These are phyloP conservation scores for Seiridium unicorne DNA, from an alignment of 2,329 filamentous ascomycete species.

Conservation along the genomic window DNA sequence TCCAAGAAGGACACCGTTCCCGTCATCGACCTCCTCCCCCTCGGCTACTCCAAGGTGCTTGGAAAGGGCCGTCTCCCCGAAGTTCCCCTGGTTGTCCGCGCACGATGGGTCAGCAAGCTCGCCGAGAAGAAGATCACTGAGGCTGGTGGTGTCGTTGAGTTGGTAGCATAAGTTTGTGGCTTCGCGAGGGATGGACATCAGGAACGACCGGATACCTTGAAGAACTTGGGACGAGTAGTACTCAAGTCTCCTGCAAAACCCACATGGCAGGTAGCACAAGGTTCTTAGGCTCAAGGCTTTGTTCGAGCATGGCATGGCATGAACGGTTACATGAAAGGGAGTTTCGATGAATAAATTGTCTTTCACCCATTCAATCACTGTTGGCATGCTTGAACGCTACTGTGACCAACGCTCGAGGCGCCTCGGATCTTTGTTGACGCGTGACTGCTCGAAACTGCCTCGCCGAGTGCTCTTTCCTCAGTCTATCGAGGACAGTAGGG, in stretches of 20 bases:
- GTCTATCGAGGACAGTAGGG: too few species aligned
- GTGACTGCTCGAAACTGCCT: too few species aligned
- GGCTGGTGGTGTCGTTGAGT: constrained; percentile 92
- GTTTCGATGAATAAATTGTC: constrained; percentile 27
- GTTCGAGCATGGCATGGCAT: constrained; percentile 27
- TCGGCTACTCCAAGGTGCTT: constrained; percentile 98
- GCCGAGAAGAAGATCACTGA: constrained; percentile 99
- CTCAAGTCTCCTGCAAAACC: constrained; percentile 17
- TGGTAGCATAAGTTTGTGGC: constrained; percentile 70
- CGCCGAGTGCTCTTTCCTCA: too few species aligned
- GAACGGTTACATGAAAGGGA: constrained; percentile 24
- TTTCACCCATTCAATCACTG: constrained; percentile 15
- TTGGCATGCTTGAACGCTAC: neutral
- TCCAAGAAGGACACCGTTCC: constrained; percentile 86
- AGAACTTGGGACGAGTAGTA: constrained; percentile 22
- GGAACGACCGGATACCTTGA: constrained; percentile 19
- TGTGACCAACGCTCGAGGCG: neutral
- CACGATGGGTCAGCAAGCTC: constrained; percentile 91
- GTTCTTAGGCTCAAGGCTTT: constrained; percentile 18
- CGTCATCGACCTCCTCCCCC: constrained; percentile 94
- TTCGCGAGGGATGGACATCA: constrained; percentile 6
- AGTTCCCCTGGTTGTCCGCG: constrained; percentile 90
- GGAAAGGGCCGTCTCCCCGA: constrained; percentile 96
- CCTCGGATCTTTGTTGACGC: too few species aligned
- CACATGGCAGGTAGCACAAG: constrained; percentile 15